These are phyloP conservation scores for Agroathelia rolfsii DNA, from an alignment of 1,284 basidiomycete species.

Conservation along the genomic window DNA sequence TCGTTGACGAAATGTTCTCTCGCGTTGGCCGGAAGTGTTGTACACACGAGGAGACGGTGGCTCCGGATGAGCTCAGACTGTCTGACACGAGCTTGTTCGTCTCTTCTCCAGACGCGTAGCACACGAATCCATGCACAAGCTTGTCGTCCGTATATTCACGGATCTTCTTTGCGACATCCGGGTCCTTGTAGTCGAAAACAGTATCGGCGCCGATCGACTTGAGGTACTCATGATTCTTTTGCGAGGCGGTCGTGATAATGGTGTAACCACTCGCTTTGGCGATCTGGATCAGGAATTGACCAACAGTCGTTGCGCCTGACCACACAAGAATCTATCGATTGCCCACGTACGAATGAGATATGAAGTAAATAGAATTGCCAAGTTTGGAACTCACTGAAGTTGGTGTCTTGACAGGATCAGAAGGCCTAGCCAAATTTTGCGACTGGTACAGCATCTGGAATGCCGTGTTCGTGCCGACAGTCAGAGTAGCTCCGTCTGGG, in stretches of 20 bases:
- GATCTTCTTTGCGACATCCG: conserved; percentile 12
- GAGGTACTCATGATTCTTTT: conserved; percentile 25
- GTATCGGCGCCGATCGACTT: conserved; percentile 27
- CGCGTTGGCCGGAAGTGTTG: too few species aligned
- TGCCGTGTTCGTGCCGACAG: too few species aligned
- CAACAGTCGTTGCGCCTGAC: conserved; percentile 27
- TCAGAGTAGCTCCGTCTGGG: conserved; percentile 22
- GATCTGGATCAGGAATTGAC: conserved; percentile 31
- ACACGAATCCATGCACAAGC: too few species aligned
- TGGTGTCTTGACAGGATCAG: conserved; percentile 9
- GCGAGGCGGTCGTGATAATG: conserved; percentile 27
- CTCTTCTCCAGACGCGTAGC: too few species aligned
- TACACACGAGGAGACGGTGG: too few species aligned
- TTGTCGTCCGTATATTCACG: too few species aligned
- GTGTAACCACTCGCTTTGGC: conserved; percentile 22
- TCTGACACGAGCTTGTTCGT: too few species aligned
- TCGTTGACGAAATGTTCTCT: too few species aligned
- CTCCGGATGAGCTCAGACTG: too few species aligned
- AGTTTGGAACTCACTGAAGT: too few species aligned
- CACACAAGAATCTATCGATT: conserved; percentile 25
- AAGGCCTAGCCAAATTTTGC: conserved; percentile 16
- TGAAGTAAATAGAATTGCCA: too few species aligned
- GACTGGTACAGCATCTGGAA: conserved; percentile 22
- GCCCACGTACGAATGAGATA: too few species aligned
- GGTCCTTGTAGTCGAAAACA: conserved; percentile 21